Evolutionary conservation across 352 stramenopile species (phyloP), one percentile per base, ranked within the genome.

Genomic region (Phytophthora pisi): DNA sequence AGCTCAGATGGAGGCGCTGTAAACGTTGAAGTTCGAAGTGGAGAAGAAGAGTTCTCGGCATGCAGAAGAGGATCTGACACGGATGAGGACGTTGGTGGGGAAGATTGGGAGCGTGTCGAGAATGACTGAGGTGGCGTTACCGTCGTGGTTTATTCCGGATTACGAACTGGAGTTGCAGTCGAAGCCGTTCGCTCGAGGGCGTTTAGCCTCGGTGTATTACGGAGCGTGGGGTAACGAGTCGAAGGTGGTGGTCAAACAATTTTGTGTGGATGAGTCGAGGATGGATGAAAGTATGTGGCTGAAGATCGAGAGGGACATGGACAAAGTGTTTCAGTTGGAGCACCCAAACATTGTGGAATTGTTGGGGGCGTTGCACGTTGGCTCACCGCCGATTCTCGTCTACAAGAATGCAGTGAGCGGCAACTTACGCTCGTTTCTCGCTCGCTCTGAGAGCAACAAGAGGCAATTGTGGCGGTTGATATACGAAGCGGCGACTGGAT

Each of bases 1-100:
- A 26, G 36, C 68, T n/a, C 68, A 66, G 18, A 6, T 59, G 16
- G 69, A 77, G 30, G 64, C 64, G 5, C 20, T 70, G n/a, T 47
- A 64, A 46, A 47, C 63, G 20, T 51, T 77, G 5, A 52, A 64
- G 42, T 64, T 64, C 45, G 54, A 72, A 42, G 13, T 70, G 11
- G 55, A 67, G 23, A 58, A 46, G 49, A 36, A 8, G 18, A 45
- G 40, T 26, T 28, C 10, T 15, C 40, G 31, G 18, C 20, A 42
- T 26, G 24, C 52, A 16, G 49, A 65, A 36, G 13, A 45, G 2
- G 30, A 16, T 16, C 7, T 58, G 10, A 10, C 5, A 10, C 20
- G 26, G 24, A 58, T 58, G 46, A 40, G 52, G 23, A n/a, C 36
- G 24, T 34, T 65, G 46, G 26, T 65, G 26, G 23, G 9, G 18